Evolutionary conservation across 305 asterid species (phyloP), one percentile per base, ranked within the genome.

Genomic region (Fraxinus ornus): DNA sequence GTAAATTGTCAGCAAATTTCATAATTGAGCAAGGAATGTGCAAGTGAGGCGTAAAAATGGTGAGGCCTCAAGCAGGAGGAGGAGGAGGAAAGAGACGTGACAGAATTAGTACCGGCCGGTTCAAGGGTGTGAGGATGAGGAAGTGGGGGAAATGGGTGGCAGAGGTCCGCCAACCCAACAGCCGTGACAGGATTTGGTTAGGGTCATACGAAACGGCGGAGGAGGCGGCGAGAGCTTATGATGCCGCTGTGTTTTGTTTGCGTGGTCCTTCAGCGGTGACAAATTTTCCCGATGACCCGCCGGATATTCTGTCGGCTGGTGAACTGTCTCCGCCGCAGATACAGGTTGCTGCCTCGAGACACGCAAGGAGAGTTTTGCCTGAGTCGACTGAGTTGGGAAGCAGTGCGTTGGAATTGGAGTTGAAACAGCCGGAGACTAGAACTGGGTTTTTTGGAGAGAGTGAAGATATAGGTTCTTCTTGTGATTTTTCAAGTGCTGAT

Each of bases 91-190:
- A 79, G 32, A 84, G 83, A 39, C 81, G 84, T 1, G 86, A 77
- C 4, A 88, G 86, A 21, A 26, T 66, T 17, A 66, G 12, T 19
- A 0, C 74, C 36, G 74, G 74, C 74, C 84, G 87, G 12, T 88
- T 80, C 81, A 90, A 91, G 83, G 94, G 92, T 60, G 91, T 91
- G 17, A 41, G 94, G 83, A 89, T 89, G 91, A 80, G 94, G 0
- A 91, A 91, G 55, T 91, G 92, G 94, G 94, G 94, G 9, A 91
- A 89, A 57, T 91, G 94, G 92, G 94, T 91, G 62, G 94, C 91
- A 26, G 94, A 91, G 87, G 92, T 91, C 49, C 91, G 92, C 21
- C 94, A 89, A 84, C 92, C 90, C 33, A 87, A 89, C 84, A 89
- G 91, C 90, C 90, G 91, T 5, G 88, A 87, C 44, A 83, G 94